These are phyloP conservation scores for Pulveroboletus sp. DNA, from an alignment of 1,284 basidiomycete species.

Conservation along the genomic window DNA sequence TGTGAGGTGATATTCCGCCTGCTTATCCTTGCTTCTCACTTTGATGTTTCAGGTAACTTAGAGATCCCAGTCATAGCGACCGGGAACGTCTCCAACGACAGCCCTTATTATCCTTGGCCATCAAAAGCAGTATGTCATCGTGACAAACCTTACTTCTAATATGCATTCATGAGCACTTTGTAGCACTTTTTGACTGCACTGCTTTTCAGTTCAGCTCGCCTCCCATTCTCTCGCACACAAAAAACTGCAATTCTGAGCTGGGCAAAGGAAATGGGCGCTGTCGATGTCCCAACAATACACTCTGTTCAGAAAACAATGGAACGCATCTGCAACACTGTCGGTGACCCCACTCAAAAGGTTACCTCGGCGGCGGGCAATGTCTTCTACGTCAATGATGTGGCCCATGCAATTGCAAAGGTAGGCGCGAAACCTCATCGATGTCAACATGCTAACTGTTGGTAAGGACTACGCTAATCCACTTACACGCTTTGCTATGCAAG, in stretches of 20 bases:
- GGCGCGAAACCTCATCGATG: no score
- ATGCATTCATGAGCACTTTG: no score
- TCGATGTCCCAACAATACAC: not conserved
- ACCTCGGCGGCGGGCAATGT: not conserved
- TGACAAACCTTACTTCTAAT: no score
- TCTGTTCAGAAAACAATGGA: not conserved
- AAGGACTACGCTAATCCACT: not conserved
- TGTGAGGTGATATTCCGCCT: no score
- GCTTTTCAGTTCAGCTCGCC: not conserved
- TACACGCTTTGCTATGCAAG: not conserved
- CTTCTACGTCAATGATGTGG: slow-evolving; percentile 16
- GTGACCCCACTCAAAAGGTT: not conserved
- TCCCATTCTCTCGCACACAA: slow-evolving; percentile 6
- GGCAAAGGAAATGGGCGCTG: slow-evolving; percentile 6
- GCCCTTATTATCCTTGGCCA: not conserved
- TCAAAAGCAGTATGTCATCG: not conserved
- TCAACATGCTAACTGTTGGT: no score
- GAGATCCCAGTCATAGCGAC: not conserved
- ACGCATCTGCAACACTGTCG: not conserved
- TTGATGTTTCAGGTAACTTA: no score
- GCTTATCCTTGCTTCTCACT: no score
- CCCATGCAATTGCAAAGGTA: not conserved
- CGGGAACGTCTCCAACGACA: not conserved
- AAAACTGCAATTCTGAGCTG: slow-evolving; percentile 8
- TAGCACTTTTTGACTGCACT: not conserved